Evolutionary conservation across 768 basidiomycete genomes (phyloP).

Genomic region (Lentinula aciculospora): DNA sequence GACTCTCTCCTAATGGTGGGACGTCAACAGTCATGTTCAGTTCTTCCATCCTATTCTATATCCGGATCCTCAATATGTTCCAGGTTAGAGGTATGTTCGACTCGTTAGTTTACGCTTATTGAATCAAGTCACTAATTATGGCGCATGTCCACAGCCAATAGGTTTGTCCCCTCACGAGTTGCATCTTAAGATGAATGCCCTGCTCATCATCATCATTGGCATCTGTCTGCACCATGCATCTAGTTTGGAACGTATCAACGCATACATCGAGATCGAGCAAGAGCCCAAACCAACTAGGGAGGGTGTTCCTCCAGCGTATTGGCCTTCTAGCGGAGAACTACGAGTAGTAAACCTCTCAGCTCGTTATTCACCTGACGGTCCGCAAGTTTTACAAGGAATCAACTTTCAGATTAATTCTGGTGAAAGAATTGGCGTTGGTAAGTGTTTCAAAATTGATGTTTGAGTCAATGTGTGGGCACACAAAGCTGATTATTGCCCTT

Average conservation of each 20-base stretch:
- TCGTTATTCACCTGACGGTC: conserved; percentile 33
- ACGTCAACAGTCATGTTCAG: conserved; percentile 12
- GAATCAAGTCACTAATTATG: not conserved
- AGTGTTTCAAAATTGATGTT: not conserved
- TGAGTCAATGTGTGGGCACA: not conserved
- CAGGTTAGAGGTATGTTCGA: conserved; percentile 15
- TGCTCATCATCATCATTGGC: conserved; percentile 12
- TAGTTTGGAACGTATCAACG: conserved; percentile 32
- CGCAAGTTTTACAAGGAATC: conserved; percentile 37
- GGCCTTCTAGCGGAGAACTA: conserved; percentile 43
- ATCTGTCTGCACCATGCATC: conserved; percentile 6
- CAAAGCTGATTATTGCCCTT: not conserved
- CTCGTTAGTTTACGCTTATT: not conserved
- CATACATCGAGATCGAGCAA: conserved; percentile 41
- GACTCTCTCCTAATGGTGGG: not conserved
- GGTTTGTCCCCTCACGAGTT: not conserved
- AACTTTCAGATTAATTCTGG: conserved; percentile 39
- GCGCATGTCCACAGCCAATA: conserved; percentile 7
- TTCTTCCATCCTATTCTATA: conserved; percentile 14
- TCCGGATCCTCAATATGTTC: conserved; percentile 18
- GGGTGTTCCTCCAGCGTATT: conserved; percentile 44
- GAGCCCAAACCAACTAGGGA: conserved; percentile 28
- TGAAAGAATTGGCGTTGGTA: conserved; percentile 39
- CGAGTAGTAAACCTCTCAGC: conserved; percentile 39
- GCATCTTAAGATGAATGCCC: no score